These are phyloP conservation scores for Tylopilus subfusipes DNA, from an alignment of 768 basidiomycete genomes.

Conservation along the genomic window DNA sequence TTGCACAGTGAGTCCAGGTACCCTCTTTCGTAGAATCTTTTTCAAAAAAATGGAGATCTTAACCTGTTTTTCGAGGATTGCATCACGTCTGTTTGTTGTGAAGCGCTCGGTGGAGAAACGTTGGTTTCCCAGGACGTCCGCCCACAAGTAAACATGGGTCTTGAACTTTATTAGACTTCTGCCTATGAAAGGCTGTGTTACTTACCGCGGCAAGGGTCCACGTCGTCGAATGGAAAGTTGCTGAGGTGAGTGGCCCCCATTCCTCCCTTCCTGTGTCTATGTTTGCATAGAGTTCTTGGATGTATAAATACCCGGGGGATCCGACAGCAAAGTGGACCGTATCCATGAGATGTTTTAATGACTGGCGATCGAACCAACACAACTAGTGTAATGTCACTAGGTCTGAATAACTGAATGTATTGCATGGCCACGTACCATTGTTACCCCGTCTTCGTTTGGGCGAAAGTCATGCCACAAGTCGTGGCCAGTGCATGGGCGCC, in stretches of 20 bases:
- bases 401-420: too few species aligned
- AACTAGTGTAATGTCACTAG: too few species aligned
- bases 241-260: not conserved
- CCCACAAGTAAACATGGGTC: not conserved
- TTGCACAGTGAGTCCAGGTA: too few species aligned
- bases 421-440: not conserved
- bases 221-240: not conserved
- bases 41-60: too few species aligned
- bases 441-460: not conserved
- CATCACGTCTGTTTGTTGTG: too few species aligned
- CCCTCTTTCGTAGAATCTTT: too few species aligned
- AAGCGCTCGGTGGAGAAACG: too few species aligned
- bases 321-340: not conserved
- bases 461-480: not conserved
- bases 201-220: not conserved
- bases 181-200: too few species aligned
- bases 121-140: not conserved
- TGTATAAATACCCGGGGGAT: not conserved
- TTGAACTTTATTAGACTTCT: not conserved
- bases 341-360: not conserved
- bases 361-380: not conserved
- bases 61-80: too few species aligned
- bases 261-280: not conserved
- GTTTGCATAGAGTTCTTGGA: not conserved
- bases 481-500: not conserved